Percentiles rank a stretch among this genome's conserved stretches.
These are phyloP conservation scores for Ophiocordyceps polyrhachis-furcata DNA, from an alignment of 2,329 filamentous ascomycete species.

Conservation along the genomic window DNA sequence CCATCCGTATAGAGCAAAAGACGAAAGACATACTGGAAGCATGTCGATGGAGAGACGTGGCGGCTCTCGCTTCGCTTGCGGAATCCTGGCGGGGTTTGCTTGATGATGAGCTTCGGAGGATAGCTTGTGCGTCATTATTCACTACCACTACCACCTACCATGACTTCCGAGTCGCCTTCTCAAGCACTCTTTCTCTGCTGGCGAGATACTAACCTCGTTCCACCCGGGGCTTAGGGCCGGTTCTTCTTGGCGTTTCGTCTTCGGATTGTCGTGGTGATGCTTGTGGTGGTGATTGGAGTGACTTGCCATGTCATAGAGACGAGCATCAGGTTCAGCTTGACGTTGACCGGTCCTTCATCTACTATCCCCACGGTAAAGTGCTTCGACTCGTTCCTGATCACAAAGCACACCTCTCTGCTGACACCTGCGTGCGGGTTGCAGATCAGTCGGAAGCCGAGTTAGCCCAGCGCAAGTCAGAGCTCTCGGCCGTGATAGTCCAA, in stretches of 20 bases:
- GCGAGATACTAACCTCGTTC: not conserved
- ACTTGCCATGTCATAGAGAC: conserved; percentile 60
- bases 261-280: not conserved
- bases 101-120: conserved; percentile 46
- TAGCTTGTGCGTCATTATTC: conserved; percentile 76
- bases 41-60: conserved; percentile 37
- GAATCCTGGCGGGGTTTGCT: conserved; percentile 48
- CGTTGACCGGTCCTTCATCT: conserved; percentile 90
- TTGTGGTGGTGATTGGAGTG: conserved; percentile 28
- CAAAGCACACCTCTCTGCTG: not conserved
- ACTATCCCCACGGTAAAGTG: conserved; percentile 65
- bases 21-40: conserved; percentile 28
- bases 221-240: no score
- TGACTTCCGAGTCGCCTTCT: not conserved
- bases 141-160: conserved; percentile 10
- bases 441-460: conserved; percentile 53
- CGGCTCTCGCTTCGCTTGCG: conserved; percentile 37
- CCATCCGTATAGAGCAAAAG: conserved; percentile 13
- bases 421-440: conserved; percentile 12
- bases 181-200: not conserved
- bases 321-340: conserved; percentile 85
- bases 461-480: conserved; percentile 49
- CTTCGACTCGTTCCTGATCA: not conserved
- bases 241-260: conserved; percentile 28
- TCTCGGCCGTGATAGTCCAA: conserved; percentile 63